Evolutionary conservation across 2,329 filamentous ascomycete genomes (phyloP).

Genomic region (Polychaeton citri): DNA sequence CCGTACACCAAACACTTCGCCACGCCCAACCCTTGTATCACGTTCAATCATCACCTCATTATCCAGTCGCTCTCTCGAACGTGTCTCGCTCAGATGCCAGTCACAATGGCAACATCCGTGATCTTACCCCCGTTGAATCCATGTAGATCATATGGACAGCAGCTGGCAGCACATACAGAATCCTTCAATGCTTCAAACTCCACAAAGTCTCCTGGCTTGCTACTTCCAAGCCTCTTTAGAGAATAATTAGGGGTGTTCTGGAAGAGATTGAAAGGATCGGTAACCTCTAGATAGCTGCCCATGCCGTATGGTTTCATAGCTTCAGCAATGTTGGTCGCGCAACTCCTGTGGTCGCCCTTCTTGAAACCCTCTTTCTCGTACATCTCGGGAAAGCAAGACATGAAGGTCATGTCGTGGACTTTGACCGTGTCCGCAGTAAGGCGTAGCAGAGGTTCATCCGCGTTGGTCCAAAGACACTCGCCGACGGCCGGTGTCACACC

Average conservation of each 20-base stretch:
- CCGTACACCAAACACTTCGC: too few relatives aligned
- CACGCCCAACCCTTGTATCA: too few relatives aligned
- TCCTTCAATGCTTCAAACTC: slow-evolving; percentile 26
- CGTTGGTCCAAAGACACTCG: slow-evolving; percentile 25
- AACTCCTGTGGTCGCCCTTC: slow-evolving; percentile 20
- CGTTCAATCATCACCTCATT: too few relatives aligned
- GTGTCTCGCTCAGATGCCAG: slow-evolving; percentile 3
- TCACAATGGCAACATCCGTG: slow-evolving; percentile 25
- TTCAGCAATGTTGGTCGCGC: slow-evolving; percentile 25
- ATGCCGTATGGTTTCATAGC: slow-evolving; percentile 24
- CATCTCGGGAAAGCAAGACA: slow-evolving; percentile 27
- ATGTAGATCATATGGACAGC: slow-evolving; percentile 25
- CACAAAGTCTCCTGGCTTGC: slow-evolving; percentile 25
- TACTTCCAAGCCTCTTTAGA: slow-evolving; percentile 24
- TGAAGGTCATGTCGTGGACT: slow-evolving; percentile 28
- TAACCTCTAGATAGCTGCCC: slow-evolving; percentile 20
- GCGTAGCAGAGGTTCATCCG: slow-evolving; percentile 22
- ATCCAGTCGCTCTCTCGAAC: background rate
- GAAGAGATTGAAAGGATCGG: slow-evolving; percentile 28
- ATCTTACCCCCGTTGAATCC: slow-evolving; percentile 27
- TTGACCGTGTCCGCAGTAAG: slow-evolving; percentile 25
- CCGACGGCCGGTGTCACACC: slow-evolving; percentile 23
- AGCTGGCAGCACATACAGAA: slow-evolving; percentile 22
- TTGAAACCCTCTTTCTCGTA: slow-evolving; percentile 20
- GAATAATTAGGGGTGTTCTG: slow-evolving; percentile 28